A percentile compares a stretch with the other conserved stretches of the same genome.
Evolutionary conservation across 2,329 filamentous ascomycete genomes (phyloP).

Genomic region (Talaromyces sp.): DNA sequence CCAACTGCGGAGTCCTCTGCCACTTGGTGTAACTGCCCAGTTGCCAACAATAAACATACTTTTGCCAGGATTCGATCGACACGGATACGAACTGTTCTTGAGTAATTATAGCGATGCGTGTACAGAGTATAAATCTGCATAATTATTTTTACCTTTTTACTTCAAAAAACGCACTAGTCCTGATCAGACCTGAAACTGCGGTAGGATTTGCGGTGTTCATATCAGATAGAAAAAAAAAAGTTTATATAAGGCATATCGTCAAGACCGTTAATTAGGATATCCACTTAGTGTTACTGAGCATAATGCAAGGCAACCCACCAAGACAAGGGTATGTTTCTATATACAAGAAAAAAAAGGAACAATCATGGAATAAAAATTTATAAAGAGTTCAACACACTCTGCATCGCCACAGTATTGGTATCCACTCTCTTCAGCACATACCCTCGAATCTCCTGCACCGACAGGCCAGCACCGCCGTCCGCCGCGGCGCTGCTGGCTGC

Average conservation of each 20-base stretch:
- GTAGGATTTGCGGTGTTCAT: background rate
- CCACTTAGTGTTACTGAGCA: no score
- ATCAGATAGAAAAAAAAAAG: no score
- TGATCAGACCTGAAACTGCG: no score
- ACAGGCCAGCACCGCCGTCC: constrained; percentile 43
- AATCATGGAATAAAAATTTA: constrained; percentile 20
- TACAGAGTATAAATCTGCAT: no score
- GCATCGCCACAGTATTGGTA: constrained; percentile 72
- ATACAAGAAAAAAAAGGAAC: background rate
- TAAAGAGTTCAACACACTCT: constrained; percentile 70
- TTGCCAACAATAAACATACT: background rate
- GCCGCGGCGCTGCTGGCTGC: constrained; percentile 16
- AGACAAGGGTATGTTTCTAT: constrained; percentile 1
- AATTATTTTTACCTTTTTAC: no score
- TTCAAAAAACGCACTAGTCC: background rate
- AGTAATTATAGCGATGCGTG: background rate
- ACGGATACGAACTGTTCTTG: background rate
- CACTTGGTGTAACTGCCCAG: background rate
- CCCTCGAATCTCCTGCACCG: constrained; percentile 58
- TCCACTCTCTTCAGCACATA: constrained; percentile 86
- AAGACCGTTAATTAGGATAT: no score
- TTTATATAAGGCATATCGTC: no score
- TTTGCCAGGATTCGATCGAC: background rate
- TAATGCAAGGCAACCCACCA: background rate
- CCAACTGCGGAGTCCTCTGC: background rate